A percentile compares a stretch with the other conserved stretches of the same genome.
Evolutionary conservation across 768 basidiomycete species (phyloP).

Genomic region (Austroboletus eburneus): DNA sequence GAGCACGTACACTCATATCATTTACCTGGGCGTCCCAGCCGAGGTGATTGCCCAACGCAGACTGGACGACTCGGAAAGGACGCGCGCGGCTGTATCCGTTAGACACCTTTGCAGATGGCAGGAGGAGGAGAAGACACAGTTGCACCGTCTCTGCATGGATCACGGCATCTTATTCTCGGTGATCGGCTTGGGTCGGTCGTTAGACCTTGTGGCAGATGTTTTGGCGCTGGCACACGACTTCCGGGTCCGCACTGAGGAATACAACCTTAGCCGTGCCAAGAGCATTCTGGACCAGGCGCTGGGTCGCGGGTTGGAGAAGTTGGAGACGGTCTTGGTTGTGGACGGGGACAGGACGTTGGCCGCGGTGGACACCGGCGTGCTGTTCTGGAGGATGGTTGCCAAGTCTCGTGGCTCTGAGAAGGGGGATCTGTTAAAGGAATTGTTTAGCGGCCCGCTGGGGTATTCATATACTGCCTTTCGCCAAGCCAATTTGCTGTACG

Average conservation of each 20-base stretch:
- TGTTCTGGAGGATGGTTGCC: slow-evolving; percentile 12
- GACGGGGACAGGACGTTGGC: slow-evolving; percentile 12
- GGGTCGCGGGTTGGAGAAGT: slow-evolving; percentile 10
- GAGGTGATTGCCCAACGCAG: slow-evolving; percentile 14
- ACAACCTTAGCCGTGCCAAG: slow-evolving; percentile 11
- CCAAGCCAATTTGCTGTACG: slow-evolving; percentile 9
- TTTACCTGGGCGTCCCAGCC: slow-evolving; percentile 9
- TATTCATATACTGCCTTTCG: slow-evolving; percentile 12
- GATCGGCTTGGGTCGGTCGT: slow-evolving; percentile 7
- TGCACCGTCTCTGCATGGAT: slow-evolving; percentile 14
- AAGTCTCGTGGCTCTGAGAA: slow-evolving; percentile 11
- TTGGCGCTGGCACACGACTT: slow-evolving; percentile 8
- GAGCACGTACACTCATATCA: slow-evolving; percentile 16
- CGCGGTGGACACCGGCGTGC: slow-evolving; percentile 7
- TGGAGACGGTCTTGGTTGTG: slow-evolving; percentile 11
- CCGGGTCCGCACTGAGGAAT: slow-evolving; percentile 11
- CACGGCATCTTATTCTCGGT: slow-evolving; percentile 14
- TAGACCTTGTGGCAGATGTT: slow-evolving; percentile 12
- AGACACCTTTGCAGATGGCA: slow-evolving; percentile 14
- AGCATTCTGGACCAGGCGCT: slow-evolving; percentile 13
- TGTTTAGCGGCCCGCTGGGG: slow-evolving; percentile 12
- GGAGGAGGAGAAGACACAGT: slow-evolving; percentile 13
- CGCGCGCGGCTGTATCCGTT: slow-evolving; percentile 6
- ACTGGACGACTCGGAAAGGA: slow-evolving; percentile 8
- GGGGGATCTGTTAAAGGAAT: slow-evolving; percentile 7